A percentile compares a stretch with the other conserved stretches of the same genome.
phyloP scores from a whole-genome alignment of 2,329 filamentous ascomycete genomes.

The Aspergillus sergii region DNA sequence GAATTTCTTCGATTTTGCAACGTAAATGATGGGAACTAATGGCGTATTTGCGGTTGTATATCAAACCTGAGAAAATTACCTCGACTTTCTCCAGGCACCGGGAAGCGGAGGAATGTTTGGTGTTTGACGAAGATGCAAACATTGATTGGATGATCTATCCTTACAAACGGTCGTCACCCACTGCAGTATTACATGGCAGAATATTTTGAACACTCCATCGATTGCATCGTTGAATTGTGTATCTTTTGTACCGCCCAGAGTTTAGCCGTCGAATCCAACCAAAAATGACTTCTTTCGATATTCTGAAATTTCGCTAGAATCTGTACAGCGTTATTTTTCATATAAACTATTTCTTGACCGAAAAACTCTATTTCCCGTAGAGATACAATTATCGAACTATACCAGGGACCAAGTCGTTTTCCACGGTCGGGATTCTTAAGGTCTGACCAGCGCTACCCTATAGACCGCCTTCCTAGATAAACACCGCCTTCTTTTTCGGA shows the following conservation, averaged over 20 bases:
- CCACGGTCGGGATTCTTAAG: not conserved
- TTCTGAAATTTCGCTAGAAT: not conserved
- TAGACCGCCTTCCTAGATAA: not conserved
- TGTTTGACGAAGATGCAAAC: constrained; percentile 39
- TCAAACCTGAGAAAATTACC: constrained; percentile 15
- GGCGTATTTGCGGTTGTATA: constrained; percentile 2
- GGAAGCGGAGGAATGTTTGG: constrained; percentile 11
- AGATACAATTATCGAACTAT: not conserved
- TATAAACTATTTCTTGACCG: not conserved
- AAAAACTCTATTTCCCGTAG: not conserved
- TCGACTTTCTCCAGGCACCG: constrained; percentile 3
- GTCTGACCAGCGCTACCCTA: not conserved
- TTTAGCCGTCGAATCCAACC: not conserved
- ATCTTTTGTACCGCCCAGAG: not conserved
- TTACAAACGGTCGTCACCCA: not conserved
- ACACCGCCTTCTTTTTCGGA: not conserved
- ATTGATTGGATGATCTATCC: constrained; percentile 1
- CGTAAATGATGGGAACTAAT: not conserved
- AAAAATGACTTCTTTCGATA: not conserved
- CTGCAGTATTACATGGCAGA: not conserved
- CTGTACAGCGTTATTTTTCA: not conserved
- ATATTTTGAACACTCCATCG: not conserved
- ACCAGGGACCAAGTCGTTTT: not conserved
- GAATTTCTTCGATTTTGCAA: not conserved
- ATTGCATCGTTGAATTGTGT: not conserved